Base-by-base conservation (phyloP, 768 basidiomycete species). In the Symmetrospora coprosmae region DNA sequence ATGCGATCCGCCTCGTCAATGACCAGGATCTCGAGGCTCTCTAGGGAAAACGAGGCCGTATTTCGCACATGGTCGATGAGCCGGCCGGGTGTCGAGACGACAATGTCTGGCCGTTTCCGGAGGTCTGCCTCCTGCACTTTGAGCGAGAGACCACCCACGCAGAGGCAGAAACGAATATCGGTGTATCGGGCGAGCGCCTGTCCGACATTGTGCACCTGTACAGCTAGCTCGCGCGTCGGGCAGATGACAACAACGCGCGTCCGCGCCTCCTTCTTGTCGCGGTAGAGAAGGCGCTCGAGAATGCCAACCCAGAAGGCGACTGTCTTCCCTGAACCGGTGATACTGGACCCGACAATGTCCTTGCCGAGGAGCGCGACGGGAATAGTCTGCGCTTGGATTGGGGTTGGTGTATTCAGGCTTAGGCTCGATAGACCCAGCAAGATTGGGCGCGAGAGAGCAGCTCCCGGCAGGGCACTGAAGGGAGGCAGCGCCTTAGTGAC, bases 1-100 rank as follows among this genome's bases (percentile, higher is more conserved):
- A 99, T 97, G 52, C 94, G 80, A 72, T 99, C 94, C 1, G 94
- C 94, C 74, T 99, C 94, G 69, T 99, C 94, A 17, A 99, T 80
- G 14, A 99, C 85, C 39, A 99, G 77, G 50, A 97, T 81, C 69
- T 97, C 94, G 34, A 97, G 79, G 0, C 86, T 82, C 67, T 94
- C 90, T 34, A 99, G 79, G 9, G 84, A 82, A 75, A 97, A 97
- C 11, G 86, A 82, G 8, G 85, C 87, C 1, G 94, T 91, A 70
- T 97, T 97, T 69, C 83, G 87, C 49, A 97, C 81, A 71, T 97
- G 94, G 73, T 99, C 94, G 69, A 99, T 97, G 30, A 99, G 78
- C 67, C 94, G 87, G 67, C 94, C 94, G 2, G 94, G 94, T 1
- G 94, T 97, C 21, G 91, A 94, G 67, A 99, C 88, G 52, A 97